phyloP scores from a whole-genome alignment of 176 grass and related monocot species.

The Chrysopogon serrulatus region DNA sequence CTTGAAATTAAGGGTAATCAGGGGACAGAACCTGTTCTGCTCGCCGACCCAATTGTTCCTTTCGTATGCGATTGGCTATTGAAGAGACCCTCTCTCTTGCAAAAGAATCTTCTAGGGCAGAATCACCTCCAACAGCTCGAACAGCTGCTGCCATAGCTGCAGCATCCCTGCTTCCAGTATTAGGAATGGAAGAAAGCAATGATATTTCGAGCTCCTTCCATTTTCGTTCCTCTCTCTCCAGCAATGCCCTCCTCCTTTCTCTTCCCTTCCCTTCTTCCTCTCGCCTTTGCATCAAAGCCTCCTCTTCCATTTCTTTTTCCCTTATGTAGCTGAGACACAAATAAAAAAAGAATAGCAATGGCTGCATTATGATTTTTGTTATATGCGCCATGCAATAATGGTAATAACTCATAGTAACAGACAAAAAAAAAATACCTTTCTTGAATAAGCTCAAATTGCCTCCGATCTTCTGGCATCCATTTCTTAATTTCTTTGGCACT shows the following conservation, averaged over 20 bases:
- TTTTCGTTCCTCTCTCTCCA: slow-evolving; percentile 97
- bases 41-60: slow-evolving; percentile 76
- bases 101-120: slow-evolving; percentile 89
- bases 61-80: slow-evolving; percentile 82
- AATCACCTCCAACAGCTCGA: slow-evolving; percentile 92
- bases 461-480: slow-evolving; percentile 98
- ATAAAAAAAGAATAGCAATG: slow-evolving; percentile 16
- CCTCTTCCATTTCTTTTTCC: slow-evolving; percentile 99
- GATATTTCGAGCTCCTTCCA: slow-evolving; percentile 99
- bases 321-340: slow-evolving; percentile 80
- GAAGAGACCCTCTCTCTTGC: slow-evolving; percentile 86
- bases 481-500: slow-evolving; percentile 99
- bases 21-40: slow-evolving; percentile 71
- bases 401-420: neutral
- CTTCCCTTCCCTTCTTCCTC: slow-evolving; percentile 99
- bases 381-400: neutral
- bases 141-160: slow-evolving; percentile 98
- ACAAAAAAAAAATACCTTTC: slow-evolving; percentile 61
- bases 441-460: slow-evolving; percentile 95
- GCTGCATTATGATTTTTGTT: neutral
- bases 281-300: slow-evolving; percentile 92
- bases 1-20: neutral
- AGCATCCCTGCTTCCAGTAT: slow-evolving; percentile 97
- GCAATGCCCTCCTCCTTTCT: slow-evolving; percentile 87
- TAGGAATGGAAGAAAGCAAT: slow-evolving; percentile 85